These are phyloP conservation scores for Calonectria fujianensis DNA, from an alignment of 2,329 filamentous ascomycete species.

Conservation along the genomic window DNA sequence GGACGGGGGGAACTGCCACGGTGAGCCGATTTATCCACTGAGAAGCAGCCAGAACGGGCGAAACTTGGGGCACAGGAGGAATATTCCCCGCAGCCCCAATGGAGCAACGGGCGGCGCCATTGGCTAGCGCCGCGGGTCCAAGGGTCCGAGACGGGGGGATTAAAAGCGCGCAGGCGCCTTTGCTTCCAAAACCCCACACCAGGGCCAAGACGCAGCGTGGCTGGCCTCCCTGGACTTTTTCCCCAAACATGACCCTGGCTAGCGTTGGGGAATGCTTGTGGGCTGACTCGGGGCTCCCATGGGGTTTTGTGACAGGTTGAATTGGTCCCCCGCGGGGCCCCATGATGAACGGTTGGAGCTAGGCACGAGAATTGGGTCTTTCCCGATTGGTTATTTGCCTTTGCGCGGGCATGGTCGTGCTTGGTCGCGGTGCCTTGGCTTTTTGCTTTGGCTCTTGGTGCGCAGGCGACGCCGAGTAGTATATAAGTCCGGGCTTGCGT, in stretches of 20 bases:
- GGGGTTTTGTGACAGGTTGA: conserved; percentile 27
- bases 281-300: conserved; percentile 31
- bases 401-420: not conserved
- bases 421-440: conserved; percentile 1
- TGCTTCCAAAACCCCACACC: conserved; percentile 10
- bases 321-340: conserved; percentile 38
- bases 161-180: conserved; percentile 25
- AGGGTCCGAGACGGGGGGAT: not conserved
- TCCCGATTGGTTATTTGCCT: conserved; percentile 32
- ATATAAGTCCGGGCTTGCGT: conserved; percentile 30
- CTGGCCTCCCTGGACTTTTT: conserved; percentile 1
- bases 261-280: conserved; percentile 31
- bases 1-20: conserved; percentile 26
- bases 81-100: conserved; percentile 34
- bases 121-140: not conserved
- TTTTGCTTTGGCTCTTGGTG: not conserved
- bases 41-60: not conserved
- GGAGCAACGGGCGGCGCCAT: conserved; percentile 20
- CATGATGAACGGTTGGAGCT: conserved; percentile 21
- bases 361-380: conserved; percentile 22
- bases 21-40: conserved; percentile 34
- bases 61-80: conserved; percentile 32
- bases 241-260: conserved; percentile 16
- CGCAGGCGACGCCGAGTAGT: conserved; percentile 8
- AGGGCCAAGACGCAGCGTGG: not conserved